Evolutionary conservation across 2,329 filamentous ascomycete species (phyloP).

Genomic region (Harringtonia lauricola): DNA sequence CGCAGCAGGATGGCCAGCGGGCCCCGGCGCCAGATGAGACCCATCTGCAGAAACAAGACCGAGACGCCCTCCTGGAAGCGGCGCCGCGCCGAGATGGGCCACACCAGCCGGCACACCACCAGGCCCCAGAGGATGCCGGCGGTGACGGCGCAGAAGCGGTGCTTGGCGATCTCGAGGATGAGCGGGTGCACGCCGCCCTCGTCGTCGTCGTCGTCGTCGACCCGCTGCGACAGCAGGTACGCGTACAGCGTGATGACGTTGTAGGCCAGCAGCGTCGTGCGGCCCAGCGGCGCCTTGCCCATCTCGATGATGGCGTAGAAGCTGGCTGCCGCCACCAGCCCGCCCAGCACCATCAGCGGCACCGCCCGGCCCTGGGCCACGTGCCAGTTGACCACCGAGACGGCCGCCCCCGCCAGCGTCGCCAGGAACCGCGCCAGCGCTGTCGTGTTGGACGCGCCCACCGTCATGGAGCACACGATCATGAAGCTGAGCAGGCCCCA

Average conservation of each 20-base stretch:
- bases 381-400: slow-evolving; percentile 69
- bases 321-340: slow-evolving; percentile 68
- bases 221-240: slow-evolving; percentile 74
- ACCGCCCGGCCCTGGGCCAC: slow-evolving; percentile 62
- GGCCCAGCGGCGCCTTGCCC: slow-evolving; percentile 78
- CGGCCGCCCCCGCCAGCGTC: slow-evolving; percentile 68
- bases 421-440: slow-evolving; percentile 78
- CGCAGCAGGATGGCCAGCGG: slow-evolving; percentile 66
- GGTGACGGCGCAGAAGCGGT: slow-evolving; percentile 78
- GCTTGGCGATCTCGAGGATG: slow-evolving; percentile 78
- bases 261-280: slow-evolving; percentile 91
- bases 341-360: slow-evolving; percentile 70
- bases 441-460: slow-evolving; percentile 90
- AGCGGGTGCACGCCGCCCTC: slow-evolving; percentile 76
- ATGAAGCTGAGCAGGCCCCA: slow-evolving; percentile 97
- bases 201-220: slow-evolving; percentile 74
- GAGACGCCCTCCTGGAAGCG: slow-evolving; percentile 86
- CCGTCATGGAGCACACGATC: slow-evolving; percentile 96
- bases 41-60: slow-evolving; percentile 88
- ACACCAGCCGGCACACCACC: slow-evolving; percentile 77
- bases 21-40: slow-evolving; percentile 90
- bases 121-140: slow-evolving; percentile 87
- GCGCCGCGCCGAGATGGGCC: slow-evolving; percentile 81
- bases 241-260: slow-evolving; percentile 92
- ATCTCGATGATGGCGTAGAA: slow-evolving; percentile 83